Percentiles rank a stretch among this genome's conserved stretches.
Conservation (phyloP, 192 early-diverging fungal species). For the Phycomyces blakesleeanus region DNA sequence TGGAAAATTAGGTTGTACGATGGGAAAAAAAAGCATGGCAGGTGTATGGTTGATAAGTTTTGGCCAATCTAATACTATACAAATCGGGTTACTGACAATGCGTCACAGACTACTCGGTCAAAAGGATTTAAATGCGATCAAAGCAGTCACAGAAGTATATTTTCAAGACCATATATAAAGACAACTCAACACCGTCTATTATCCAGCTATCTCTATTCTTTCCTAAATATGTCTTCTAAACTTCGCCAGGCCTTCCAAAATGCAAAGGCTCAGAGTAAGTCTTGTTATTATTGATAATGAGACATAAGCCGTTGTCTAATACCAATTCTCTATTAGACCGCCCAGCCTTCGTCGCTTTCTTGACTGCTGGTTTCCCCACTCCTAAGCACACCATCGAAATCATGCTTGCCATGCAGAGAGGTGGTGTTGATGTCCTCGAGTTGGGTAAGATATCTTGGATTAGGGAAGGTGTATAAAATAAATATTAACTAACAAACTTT, state of each 20-base stretch:
- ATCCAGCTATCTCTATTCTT: conserved; percentile 8
- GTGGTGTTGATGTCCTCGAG: conserved; percentile 95
- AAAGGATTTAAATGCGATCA: neutral
- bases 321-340: conserved; percentile 43
- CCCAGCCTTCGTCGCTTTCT: conserved; percentile 89
- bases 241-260: conserved; percentile 9
- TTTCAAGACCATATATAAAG: neutral
- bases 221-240: conserved; percentile 2
- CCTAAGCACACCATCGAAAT: conserved; percentile 77
- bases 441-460: conserved; percentile 57
- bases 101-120: neutral
- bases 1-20: no score
- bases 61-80: no score
- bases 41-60: no score
- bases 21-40: no score
- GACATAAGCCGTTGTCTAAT: no score
- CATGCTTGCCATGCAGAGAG: conserved; percentile 82
- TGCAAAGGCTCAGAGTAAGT: conserved; percentile 9
- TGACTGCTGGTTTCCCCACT: conserved; percentile 90
- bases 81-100: neutral
- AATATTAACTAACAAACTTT: neutral
- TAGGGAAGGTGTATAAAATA: neutral
- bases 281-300: no score
- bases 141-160: neutral
- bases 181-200: neutral